Evolutionary conservation across 2,329 filamentous ascomycete genomes (phyloP).

Genomic region (Immersiporthe knoxdaviesiana): DNA sequence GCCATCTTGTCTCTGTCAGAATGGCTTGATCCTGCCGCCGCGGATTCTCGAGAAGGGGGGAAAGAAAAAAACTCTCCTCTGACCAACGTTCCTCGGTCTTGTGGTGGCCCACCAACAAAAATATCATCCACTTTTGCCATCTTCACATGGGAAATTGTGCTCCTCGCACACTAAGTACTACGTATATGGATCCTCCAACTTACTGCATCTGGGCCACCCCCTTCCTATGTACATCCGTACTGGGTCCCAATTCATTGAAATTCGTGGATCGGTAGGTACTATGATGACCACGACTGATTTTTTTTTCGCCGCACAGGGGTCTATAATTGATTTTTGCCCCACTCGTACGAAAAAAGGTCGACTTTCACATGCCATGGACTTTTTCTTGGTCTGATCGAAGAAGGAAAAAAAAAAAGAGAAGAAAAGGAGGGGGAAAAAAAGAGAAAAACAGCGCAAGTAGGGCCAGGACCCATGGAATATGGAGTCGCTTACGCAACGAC

Average conservation of each 20-base stretch:
- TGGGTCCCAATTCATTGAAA: background rate
- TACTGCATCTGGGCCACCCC: background rate
- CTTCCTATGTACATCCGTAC: background rate
- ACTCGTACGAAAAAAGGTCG: background rate
- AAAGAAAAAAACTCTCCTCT: background rate
- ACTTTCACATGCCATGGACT: background rate
- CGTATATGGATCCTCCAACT: too few relatives aligned
- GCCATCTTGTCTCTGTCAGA: background rate
- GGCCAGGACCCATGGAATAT: background rate
- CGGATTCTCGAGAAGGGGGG: too few relatives aligned
- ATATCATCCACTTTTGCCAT: background rate
- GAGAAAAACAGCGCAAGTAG: background rate
- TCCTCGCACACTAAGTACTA: background rate
- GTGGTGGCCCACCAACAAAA: background rate
- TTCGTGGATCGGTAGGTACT: background rate
- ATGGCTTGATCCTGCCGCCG: conserved; percentile 1
- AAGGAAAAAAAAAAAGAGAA: background rate
- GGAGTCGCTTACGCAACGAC: background rate
- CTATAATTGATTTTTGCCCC: background rate
- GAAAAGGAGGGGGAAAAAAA: background rate
- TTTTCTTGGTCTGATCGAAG: background rate
- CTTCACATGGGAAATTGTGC: background rate
- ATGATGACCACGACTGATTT: too few relatives aligned
- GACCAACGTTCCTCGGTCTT: background rate
- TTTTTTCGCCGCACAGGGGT: background rate